These are phyloP conservation scores for Diaporthe helianthi DNA, from an alignment of 2,329 filamentous ascomycete genomes.

Conservation along the genomic window DNA sequence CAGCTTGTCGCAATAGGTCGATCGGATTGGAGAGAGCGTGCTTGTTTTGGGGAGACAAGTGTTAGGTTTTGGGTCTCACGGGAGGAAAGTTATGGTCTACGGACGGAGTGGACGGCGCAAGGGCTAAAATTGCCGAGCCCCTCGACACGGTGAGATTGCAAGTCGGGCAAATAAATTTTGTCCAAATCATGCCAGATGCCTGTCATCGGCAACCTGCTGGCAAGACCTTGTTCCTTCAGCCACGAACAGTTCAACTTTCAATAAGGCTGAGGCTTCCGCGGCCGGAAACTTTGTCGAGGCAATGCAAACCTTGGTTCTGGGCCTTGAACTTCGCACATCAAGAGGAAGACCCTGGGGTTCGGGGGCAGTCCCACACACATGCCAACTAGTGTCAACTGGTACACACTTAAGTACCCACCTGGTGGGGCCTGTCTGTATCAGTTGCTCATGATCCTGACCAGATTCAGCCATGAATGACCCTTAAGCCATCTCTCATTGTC, in stretches of 20 bases:
- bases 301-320: constrained; percentile 72
- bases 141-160: constrained; percentile 20
- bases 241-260: constrained; percentile 51
- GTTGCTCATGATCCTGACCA: neutral
- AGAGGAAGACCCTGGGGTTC: constrained; percentile 3
- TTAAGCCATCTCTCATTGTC: neutral
- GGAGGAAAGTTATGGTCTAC: constrained; percentile 7
- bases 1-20: neutral
- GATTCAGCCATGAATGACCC: neutral
- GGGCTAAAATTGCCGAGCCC: constrained; percentile 21
- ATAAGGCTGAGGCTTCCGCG: constrained; percentile 42
- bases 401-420: too few species aligned
- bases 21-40: neutral
- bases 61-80: constrained; percentile 20
- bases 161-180: neutral
- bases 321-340: constrained; percentile 55
- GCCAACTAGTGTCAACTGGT: too few species aligned
- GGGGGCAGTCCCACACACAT: neutral
- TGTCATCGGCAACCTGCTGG: neutral
- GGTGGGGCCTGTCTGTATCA: constrained; percentile 2
- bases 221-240: neutral
- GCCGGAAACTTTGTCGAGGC: constrained; percentile 75
- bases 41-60: neutral
- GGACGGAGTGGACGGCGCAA: constrained; percentile 13
- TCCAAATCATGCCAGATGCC: neutral